Evolutionary conservation across 129 eudicot genomes (phyloP), one percentile per base, ranked within the genome.

Genomic region (Flaveria trinervia): DNA sequence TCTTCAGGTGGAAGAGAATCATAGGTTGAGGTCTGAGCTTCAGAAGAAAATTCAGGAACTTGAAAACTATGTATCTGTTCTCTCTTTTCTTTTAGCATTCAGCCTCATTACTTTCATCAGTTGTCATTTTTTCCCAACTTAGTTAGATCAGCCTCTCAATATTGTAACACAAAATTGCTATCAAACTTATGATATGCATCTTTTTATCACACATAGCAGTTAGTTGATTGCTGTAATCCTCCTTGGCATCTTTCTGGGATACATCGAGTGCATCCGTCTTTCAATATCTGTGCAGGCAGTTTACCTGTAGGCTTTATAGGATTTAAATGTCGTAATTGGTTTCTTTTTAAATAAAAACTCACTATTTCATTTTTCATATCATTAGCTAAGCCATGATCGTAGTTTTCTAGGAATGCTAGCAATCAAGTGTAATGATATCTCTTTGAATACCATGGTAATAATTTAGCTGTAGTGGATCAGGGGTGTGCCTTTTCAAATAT

Each of bases 1-100:
- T 81, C 80, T n/a, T 54, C 86, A 92, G 96, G 94, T 84, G 62
- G 96, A 92, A 62, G 98, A 92, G 90, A 92, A 92, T 78, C 84
- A 84, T 75, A 84, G 92, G 43, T 84, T 92, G 81, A 86, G 87
- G 79, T 80, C 81, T 71, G 96, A 92, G 82, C 96, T 92, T 83
- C 90, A 82, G 74, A 86, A 81, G 68, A 90, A 77, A 71, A 80
- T 64, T 80, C 85, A 84, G 79, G 92, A 92, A 73, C 90, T 92
- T 68, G 90, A 89, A 69, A 83, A 83, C 82, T 82, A 86, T 83
- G 98, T 92, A 87, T 83, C 73, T 79, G 7, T 56, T 45, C 65
- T 76, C 67, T 71, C 51, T 52, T 56, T 61, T 60, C 28, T 18
- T 64, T 20, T 70, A 52, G 51, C 15, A 68, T 56, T 51, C 77